A percentile compares a stretch with the other conserved stretches of the same genome.
phyloP scores from a whole-genome alignment of 352 stramenopile species.

The Phytophthora lateralis region DNA sequence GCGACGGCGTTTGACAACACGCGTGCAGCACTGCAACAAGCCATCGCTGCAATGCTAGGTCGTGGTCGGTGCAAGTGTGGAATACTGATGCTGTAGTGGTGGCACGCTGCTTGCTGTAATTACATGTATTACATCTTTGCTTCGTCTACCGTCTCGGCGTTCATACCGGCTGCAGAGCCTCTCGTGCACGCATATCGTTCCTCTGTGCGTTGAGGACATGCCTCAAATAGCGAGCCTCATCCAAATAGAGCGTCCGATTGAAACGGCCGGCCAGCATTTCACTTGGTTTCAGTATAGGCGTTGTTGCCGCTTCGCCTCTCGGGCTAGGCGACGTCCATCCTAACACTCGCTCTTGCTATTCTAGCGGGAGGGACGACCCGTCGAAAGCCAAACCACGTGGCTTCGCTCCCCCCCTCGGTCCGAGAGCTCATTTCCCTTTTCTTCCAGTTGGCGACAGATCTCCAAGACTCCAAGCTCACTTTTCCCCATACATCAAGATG shows the following conservation, averaged over 20 bases:
- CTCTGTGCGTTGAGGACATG: constrained; percentile 9
- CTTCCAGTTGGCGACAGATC: constrained; percentile 30
- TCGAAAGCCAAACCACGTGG: constrained; percentile 14
- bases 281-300: constrained; percentile 33
- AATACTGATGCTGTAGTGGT: no score
- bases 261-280: constrained; percentile 8
- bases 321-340: constrained; percentile 14
- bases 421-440: constrained; percentile 36
- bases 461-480: constrained; percentile 23
- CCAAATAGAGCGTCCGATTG: constrained; percentile 23
- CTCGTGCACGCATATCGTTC: no score
- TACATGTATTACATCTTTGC: no score
- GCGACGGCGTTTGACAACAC: no score
- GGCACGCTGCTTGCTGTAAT: no score
- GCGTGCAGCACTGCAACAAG: no score
- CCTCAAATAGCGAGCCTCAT: constrained; percentile 9
- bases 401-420: constrained; percentile 4
- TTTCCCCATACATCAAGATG: constrained; percentile 42
- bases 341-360: neutral
- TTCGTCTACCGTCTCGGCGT: no score
- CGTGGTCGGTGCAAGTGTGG: no score
- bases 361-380: constrained; percentile 21
- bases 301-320: constrained; percentile 5
- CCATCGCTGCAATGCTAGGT: no score
- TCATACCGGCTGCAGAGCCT: no score